Evolutionary conservation across 2,329 filamentous ascomycete genomes (phyloP), one percentile per base, ranked within the genome.

Genomic region (Chaetomium sp.): DNA sequence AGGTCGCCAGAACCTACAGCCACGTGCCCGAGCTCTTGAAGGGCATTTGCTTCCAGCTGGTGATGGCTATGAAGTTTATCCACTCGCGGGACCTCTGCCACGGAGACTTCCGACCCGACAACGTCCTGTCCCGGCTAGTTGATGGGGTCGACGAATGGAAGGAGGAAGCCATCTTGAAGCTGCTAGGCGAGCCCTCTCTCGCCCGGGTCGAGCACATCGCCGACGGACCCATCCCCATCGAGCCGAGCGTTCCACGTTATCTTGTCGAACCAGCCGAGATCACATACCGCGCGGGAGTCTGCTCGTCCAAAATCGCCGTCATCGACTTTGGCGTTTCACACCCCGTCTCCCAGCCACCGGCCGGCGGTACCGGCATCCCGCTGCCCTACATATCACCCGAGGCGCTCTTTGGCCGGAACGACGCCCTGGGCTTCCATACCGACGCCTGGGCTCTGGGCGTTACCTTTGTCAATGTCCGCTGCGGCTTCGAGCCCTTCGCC

Each of bases 241-340:
- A 57, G 2, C 57, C 60, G 3, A 49, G 59, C 2, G 55, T 68
- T 0, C 67, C 68, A 8, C 8, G 53, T 9, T 67, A 64, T 31
- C 55, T 69, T 13, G 61, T 69, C 35, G 19, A 19, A 7, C 21
- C 38, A 0, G 45, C 47, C 10, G 3, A 7, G 1, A 31, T 65
- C 1, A 1, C 13, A 27, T 57, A 25, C 31, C 19, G 50, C 7
- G 31, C 23, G 10, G 65, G 62, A 2, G n/a, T 57, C 21, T 61
- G 55, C 42, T 47, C 62, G 1, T 45, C 38, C 23, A 1, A 59
- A 10, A 47, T 68, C 7, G 63, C 63, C 3, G 50, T 70, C 21
- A 54, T 58, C 27, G 68, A 70, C 50, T 70, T 67, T 31, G 65
- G 69, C 9, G 62, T 68, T 12, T 58, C 68, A 1, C 69, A 67